phyloP scores from a whole-genome alignment of 225 moss, liverwort and hornwort species.

The Sphagnum tenellum region DNA sequence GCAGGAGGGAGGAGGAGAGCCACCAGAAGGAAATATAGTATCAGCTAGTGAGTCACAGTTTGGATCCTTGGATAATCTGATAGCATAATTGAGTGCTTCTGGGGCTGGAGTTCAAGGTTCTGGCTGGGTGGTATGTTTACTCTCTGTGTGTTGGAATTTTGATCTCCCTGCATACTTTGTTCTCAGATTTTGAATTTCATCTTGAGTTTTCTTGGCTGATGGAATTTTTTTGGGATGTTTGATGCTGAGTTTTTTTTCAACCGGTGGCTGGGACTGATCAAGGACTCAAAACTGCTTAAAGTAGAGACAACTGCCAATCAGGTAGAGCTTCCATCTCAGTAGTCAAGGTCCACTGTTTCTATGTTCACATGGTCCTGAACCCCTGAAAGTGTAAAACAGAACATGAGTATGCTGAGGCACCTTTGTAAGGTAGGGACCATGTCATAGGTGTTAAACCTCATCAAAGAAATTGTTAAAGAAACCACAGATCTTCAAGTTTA shows the following conservation, averaged over 20 bases:
- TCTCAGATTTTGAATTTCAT: no score
- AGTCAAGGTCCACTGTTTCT: no score
- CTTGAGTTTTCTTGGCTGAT: no score
- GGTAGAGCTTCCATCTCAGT: slow-evolving; percentile 16
- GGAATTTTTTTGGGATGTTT: not conserved
- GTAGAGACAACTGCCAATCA: slow-evolving; percentile 86
- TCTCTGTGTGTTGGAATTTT: not conserved
- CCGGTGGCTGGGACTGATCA: slow-evolving; percentile 91
- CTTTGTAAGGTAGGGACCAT: no score
- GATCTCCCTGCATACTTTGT: no score
- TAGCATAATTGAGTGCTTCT: slow-evolving; percentile 45
- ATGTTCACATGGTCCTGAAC: no score
- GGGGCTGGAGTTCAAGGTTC: slow-evolving; percentile 90
- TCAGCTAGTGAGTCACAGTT: slow-evolving; percentile 74
- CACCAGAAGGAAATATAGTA: slow-evolving; percentile 58
- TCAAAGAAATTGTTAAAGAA: no score
- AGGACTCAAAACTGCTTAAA: slow-evolving; percentile 70
- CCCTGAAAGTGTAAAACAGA: slow-evolving; percentile 1
- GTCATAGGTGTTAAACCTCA: no score
- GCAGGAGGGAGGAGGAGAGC: slow-evolving; percentile 84
- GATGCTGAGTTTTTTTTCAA: slow-evolving; percentile 4
- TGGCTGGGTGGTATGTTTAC: slow-evolving; percentile 88
- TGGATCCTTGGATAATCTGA: slow-evolving; percentile 65
- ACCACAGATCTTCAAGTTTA: no score
- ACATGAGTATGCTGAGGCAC: not conserved